Conservation (phyloP, 2,329 filamentous ascomycete genomes). For the Cladosporium cucumerinum region DNA sequence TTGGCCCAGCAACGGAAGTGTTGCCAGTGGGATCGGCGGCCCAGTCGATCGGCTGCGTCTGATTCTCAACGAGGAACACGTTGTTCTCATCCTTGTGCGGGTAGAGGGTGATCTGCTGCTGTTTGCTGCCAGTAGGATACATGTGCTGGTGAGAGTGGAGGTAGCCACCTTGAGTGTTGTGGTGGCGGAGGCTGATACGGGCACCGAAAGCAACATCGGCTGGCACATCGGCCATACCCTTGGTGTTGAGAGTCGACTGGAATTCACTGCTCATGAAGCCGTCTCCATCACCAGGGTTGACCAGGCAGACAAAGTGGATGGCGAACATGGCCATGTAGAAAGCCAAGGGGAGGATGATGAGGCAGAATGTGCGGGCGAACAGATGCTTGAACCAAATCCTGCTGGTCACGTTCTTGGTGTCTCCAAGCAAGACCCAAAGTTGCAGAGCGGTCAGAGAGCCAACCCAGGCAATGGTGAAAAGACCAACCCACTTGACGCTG, state of each 20-base stretch:
- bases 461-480: constrained; percentile 99
- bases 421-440: constrained; percentile 91
- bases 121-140: constrained; percentile 96
- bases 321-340: constrained; percentile 98
- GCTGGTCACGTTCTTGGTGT: constrained; percentile 76
- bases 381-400: constrained; percentile 92
- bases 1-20: constrained; percentile 72
- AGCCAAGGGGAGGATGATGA: constrained; percentile 80
- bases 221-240: constrained; percentile 91
- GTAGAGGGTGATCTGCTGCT: constrained; percentile 97
- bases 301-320: constrained; percentile 89
- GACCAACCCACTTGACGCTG: constrained; percentile 97
- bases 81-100: constrained; percentile 99
- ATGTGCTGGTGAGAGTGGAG: constrained; percentile 95
- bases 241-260: constrained; percentile 93
- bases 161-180: constrained; percentile 97
- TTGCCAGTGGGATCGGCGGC: constrained; percentile 47
- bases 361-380: constrained; percentile 82
- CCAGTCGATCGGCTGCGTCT: constrained; percentile 76
- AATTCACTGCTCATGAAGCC: constrained; percentile 99
- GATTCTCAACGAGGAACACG: constrained; percentile 88
- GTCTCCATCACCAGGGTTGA: constrained; percentile 94
- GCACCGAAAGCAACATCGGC: constrained; percentile 90
- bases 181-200: constrained; percentile 79
- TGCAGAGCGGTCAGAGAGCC: constrained; percentile 85